Evolutionary conservation across 2,329 filamentous ascomycete species (phyloP).

Genomic region (Pseudopyrenochaeta lycopersici): DNA sequence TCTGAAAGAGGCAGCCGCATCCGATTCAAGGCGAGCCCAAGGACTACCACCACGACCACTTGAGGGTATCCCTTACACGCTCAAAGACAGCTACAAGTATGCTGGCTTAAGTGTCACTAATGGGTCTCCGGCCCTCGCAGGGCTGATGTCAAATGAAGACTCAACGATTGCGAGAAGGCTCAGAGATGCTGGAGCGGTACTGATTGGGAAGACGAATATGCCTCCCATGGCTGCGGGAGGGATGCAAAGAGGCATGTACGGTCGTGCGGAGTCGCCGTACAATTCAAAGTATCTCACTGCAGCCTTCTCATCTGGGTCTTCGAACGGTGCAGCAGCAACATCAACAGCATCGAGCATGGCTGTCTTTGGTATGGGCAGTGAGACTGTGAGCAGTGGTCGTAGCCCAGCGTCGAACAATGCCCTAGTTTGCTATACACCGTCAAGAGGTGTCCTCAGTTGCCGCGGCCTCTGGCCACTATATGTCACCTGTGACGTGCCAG

Average conservation of each 20-base stretch:
- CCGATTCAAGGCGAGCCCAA: conserved; percentile 55
- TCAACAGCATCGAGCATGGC: conserved; percentile 62
- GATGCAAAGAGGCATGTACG: conserved; percentile 66
- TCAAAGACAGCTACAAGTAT: conserved; percentile 67
- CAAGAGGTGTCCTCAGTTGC: conserved; percentile 60
- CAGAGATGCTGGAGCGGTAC: conserved; percentile 59
- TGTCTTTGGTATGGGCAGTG: conserved; percentile 63
- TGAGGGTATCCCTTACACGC: conserved; percentile 66
- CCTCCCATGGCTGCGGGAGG: conserved; percentile 68
- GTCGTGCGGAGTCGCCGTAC: conserved; percentile 66
- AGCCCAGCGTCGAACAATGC: conserved; percentile 67
- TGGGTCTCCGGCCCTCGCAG: conserved; percentile 64
- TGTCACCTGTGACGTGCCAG: conserved; percentile 64
- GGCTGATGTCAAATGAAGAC: conserved; percentile 62
- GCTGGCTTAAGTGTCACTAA: conserved; percentile 62
- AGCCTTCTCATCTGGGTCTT: conserved; percentile 66
- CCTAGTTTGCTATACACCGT: conserved; percentile 65
- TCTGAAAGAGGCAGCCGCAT: conserved; percentile 58
- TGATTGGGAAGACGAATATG: conserved; percentile 68
- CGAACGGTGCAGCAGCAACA: conserved; percentile 64
- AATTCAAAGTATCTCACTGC: conserved; percentile 63
- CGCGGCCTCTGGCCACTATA: conserved; percentile 66
- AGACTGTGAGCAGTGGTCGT: conserved; percentile 66
- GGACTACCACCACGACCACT: conserved; percentile 51
- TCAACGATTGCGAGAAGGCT: conserved; percentile 61